A percentile compares a stretch with the other conserved stretches of the same genome.
These are phyloP conservation scores for Vitis hybrid DNA, from an alignment of 177 flowering plant genomes.

Conservation along the genomic window DNA sequence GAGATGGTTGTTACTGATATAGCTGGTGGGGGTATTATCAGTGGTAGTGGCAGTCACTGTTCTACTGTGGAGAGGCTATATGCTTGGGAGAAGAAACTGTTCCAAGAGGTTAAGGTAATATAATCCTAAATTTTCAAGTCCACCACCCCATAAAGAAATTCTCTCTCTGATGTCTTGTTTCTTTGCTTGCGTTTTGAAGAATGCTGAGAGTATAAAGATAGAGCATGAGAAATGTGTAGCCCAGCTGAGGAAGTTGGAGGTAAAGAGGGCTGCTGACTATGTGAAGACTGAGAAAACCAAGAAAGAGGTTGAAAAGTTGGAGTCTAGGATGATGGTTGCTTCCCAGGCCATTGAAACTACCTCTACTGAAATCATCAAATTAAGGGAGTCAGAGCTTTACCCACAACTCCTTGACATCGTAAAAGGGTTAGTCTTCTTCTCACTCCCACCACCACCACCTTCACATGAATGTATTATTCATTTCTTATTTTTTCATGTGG, in stretches of 20 bases:
- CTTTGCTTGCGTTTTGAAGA: constrained; percentile 33
- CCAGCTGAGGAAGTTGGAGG: constrained; percentile 70
- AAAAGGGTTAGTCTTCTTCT: constrained; percentile 69
- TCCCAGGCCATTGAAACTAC: constrained; percentile 86
- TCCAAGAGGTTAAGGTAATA: constrained; percentile 83
- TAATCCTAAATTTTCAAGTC: no score
- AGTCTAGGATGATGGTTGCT: constrained; percentile 78
- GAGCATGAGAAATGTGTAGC: constrained; percentile 76
- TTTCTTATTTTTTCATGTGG: not conserved
- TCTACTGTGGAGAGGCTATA: constrained; percentile 85
- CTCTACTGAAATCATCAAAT: constrained; percentile 76
- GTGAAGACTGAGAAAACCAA: constrained; percentile 78
- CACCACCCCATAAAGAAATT: not conserved
- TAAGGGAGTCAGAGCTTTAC: constrained; percentile 82
- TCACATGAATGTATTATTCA: not conserved
- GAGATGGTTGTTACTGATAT: constrained; percentile 30
- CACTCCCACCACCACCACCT: not conserved
- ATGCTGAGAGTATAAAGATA: constrained; percentile 65
- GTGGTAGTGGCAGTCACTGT: constrained; percentile 47
- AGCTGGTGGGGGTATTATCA: constrained; percentile 18
- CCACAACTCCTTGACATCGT: constrained; percentile 91
- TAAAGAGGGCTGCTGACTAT: constrained; percentile 73
- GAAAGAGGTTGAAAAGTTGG: constrained; percentile 85
- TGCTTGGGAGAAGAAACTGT: constrained; percentile 98
- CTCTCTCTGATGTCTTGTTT: not conserved